Evolutionary conservation across 1,284 basidiomycete genomes (phyloP).

Genomic region (Bjerkandera adusta): DNA sequence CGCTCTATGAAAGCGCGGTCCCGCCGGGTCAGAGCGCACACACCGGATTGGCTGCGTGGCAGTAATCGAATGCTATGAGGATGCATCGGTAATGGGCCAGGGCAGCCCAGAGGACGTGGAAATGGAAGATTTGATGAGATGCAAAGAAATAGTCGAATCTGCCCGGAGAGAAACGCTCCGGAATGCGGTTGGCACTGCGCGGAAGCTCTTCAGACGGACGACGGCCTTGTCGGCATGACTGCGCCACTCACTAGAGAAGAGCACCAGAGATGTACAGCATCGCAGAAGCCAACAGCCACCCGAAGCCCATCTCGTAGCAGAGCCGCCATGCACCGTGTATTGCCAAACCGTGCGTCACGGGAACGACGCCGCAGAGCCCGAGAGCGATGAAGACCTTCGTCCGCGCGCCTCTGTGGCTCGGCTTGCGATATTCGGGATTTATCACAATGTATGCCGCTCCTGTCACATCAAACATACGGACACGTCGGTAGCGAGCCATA

Average conservation of each 20-base stretch:
- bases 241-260: slow-evolving; percentile 70
- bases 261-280: slow-evolving; percentile 76
- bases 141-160: slow-evolving; percentile 79
- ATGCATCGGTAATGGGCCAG: slow-evolving; percentile 71
- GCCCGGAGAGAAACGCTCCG: slow-evolving; percentile 77
- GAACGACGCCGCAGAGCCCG: slow-evolving; percentile 73
- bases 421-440: slow-evolving; percentile 75
- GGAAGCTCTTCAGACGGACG: too few relatives aligned
- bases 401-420: slow-evolving; percentile 74
- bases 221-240: too few relatives aligned
- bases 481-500: too few relatives aligned
- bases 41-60: slow-evolving; percentile 38
- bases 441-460: slow-evolving; percentile 78
- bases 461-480: slow-evolving; percentile 22
- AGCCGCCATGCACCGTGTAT: slow-evolving; percentile 57
- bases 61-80: slow-evolving; percentile 53
- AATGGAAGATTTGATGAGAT: slow-evolving; percentile 88
- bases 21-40: background rate
- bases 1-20: background rate
- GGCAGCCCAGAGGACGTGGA: slow-evolving; percentile 78
- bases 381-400: slow-evolving; percentile 81
- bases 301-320: slow-evolving; percentile 63
- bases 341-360: slow-evolving; percentile 64
- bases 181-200: slow-evolving; percentile 75
- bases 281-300: slow-evolving; percentile 68